Evolutionary conservation across 257 asterid genomes (phyloP), one percentile per base, ranked within the genome.

Genomic region (Echites panduratus): DNA sequence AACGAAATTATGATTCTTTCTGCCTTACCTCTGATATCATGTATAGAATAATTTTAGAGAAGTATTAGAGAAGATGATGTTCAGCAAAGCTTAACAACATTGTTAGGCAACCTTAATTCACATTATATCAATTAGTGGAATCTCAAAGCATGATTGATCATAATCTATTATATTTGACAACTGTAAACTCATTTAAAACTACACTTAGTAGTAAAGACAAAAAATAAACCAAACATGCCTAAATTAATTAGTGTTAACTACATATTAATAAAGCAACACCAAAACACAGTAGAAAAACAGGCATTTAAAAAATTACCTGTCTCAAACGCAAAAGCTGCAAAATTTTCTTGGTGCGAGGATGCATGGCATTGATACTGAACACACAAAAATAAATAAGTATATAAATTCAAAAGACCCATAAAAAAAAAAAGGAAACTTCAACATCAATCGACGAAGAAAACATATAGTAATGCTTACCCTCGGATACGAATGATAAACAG

Each of bases 341-440:
- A 24, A 89, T 89, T 74, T 89, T 89, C 85, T 89, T 89, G 13
- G 94, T 86, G 38, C 61, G 77, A 0, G 96, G 96, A 32, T 85
- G 92, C 85, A 88, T 88, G 0, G 96, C 94, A 48, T 89, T 89
- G 66, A 89, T 88, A 12, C 96, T 89, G 81, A 71, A 75, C 0
- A 41, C 57, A 12, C 14, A 26, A 69, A 53, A 4, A 4, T 13
- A n/a, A 49, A 9, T 14, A 27, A 22, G 38, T 14, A 22, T 38
- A 41, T 5, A 41, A 41, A 41, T 41, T n/a, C 45, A 4, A 0
- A 41, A 41, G 45, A 24, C 19, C 5, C 19, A n/a, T 7, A n/a
- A 26, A 59, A 59, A 54, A n/a, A 26, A 59, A 59, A 54, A 38
- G 0, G 13, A 11, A 4, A 26, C 41, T 45, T 47, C 56, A 63